A percentile compares a stretch with the other conserved stretches of the same genome.
These are phyloP conservation scores for Magnolia officinalis DNA, from an alignment of 164 flowering plant genomes.

Conservation along the genomic window DNA sequence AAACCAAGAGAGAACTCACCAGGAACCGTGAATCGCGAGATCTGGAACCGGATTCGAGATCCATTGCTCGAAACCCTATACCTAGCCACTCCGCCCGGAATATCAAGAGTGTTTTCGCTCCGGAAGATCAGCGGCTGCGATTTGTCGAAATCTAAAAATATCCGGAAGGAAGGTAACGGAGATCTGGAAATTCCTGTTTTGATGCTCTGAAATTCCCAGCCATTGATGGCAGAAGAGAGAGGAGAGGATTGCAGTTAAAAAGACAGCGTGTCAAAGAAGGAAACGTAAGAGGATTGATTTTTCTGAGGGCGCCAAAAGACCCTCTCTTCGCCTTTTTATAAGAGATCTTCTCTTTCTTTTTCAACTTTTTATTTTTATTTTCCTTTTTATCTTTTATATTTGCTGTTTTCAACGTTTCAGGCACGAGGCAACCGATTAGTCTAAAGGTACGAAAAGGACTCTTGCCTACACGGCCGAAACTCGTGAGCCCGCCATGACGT, in stretches of 20 bases:
- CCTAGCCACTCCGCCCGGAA: background rate
- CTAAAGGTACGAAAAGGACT: no score
- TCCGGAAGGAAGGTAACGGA: background rate
- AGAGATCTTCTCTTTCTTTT: no score
- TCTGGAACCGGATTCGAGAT: slow-evolving; percentile 16
- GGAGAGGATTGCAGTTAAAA: background rate
- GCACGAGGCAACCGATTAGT: no score
- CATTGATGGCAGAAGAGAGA: background rate
- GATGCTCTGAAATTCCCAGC: background rate
- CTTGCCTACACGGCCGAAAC: no score
- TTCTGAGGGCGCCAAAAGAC: no score
- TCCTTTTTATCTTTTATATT: no score
- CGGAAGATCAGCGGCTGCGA: background rate
- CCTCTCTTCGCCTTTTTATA: no score
- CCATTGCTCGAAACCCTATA: slow-evolving; percentile 8
- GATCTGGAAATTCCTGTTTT: background rate
- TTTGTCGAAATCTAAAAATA: background rate
- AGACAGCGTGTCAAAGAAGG: slow-evolving; percentile 5
- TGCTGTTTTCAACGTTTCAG: no score
- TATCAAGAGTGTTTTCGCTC: background rate
- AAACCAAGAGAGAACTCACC: slow-evolving; percentile 8
- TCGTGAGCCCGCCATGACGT: no score
- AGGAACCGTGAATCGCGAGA: slow-evolving; percentile 6
- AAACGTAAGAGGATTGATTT: no score
- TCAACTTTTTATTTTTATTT: no score